phyloP scores from a whole-genome alignment of 1,139 yeast species.

The Scheffersomyces illinoinensis region DNA sequence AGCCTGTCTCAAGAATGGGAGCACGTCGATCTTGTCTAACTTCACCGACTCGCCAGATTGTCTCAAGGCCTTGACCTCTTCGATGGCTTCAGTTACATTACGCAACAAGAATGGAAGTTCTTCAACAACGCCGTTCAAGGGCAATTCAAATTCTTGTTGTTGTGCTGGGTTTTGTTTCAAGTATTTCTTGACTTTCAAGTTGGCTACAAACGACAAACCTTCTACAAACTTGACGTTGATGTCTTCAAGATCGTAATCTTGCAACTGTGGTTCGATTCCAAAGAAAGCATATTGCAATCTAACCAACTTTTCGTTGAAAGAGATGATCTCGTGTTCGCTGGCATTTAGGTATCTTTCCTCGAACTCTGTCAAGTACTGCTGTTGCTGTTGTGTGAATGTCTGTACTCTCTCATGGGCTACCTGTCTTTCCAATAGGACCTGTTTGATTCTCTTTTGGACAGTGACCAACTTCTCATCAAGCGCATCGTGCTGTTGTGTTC shows the following conservation, averaged over 20 bases:
- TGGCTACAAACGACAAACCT: constrained; percentile 69
- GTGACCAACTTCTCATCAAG: constrained; percentile 38
- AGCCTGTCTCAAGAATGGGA: constrained; percentile 42
- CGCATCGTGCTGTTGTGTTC: constrained; percentile 25
- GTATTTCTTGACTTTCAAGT: constrained; percentile 54
- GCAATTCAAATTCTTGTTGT: constrained; percentile 20
- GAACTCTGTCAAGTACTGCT: constrained; percentile 57
- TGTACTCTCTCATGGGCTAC: constrained; percentile 67
- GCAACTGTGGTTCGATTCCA: constrained; percentile 62
- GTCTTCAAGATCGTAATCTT: constrained; percentile 47
- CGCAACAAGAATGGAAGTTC: constrained; percentile 45
- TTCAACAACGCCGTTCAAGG: constrained; percentile 43
- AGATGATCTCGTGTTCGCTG: constrained; percentile 56
- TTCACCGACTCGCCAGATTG: constrained; percentile 25
- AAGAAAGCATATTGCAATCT: constrained; percentile 80
- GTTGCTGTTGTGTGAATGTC: constrained; percentile 45
- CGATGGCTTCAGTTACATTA: constrained; percentile 54
- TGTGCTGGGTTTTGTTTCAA: constrained; percentile 20
- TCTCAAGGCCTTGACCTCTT: constrained; percentile 48
- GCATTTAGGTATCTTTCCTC: constrained; percentile 57
- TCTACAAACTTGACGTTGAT: constrained; percentile 55
- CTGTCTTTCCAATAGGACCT: constrained; percentile 85
- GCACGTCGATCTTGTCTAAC: constrained; percentile 43
- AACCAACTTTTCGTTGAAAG: constrained; percentile 66
- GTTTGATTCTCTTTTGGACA: constrained; percentile 66